Evolutionary conservation across 139 green algal genomes (phyloP).

Genomic region (Coelastrella sp.): DNA sequence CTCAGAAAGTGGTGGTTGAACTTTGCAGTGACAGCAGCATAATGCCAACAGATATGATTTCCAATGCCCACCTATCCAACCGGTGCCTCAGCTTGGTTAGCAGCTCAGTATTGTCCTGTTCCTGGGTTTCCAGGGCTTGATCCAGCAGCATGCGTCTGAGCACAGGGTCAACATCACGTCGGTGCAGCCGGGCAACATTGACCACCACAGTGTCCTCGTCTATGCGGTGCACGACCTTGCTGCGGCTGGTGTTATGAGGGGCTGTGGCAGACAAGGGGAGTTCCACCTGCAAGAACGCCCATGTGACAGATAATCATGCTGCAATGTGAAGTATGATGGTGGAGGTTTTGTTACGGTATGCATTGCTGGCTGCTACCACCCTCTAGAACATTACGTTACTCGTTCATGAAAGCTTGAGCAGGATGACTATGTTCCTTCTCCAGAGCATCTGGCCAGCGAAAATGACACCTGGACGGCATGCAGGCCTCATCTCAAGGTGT

Average conservation of each 20-base stretch:
- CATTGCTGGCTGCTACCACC: too few relatives aligned
- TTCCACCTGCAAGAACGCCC: neutral
- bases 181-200: constrained; percentile 22
- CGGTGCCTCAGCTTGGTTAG: constrained; percentile 14
- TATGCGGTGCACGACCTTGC: neutral
- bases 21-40: too few relatives aligned
- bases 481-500: too few relatives aligned
- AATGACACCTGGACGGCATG: too few relatives aligned
- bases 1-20: too few relatives aligned
- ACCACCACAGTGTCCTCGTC: constrained; percentile 28
- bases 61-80: neutral
- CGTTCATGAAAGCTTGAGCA: too few relatives aligned
- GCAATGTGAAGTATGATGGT: neutral
- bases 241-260: neutral
- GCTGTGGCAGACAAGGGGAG: neutral
- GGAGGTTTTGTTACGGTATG: too few relatives aligned
- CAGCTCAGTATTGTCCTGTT: constrained; percentile 41
- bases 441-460: too few relatives aligned
- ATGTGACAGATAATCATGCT: neutral
- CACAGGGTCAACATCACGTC: constrained; percentile 26
- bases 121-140: constrained; percentile 30
- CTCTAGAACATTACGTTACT: too few relatives aligned
- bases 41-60: neutral
- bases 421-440: too few relatives aligned
- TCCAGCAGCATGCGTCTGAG: constrained; percentile 31